Evolutionary conservation across 2,329 filamentous ascomycete species (phyloP).

Genomic region (Zasmidium angulare): DNA sequence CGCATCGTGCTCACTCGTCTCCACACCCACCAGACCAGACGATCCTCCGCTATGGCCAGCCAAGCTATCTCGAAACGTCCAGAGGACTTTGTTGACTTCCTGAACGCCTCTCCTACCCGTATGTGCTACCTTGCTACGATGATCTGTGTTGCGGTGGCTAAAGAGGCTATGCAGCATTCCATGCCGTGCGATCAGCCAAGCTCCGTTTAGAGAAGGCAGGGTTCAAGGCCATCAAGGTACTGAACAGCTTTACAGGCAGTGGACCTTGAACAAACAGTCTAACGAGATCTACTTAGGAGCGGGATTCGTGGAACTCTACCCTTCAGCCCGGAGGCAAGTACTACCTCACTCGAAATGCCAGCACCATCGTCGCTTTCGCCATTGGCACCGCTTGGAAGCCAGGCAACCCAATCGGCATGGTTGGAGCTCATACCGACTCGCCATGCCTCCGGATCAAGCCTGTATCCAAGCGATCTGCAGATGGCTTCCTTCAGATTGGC

Average conservation of each 20-base stretch:
- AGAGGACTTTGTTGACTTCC: constrained; percentile 85
- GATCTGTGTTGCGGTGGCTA: constrained; percentile 5
- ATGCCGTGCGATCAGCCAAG: constrained; percentile 80
- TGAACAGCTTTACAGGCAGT: background rate
- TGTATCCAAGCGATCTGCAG: constrained; percentile 81
- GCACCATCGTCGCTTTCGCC: constrained; percentile 88
- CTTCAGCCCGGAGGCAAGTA: constrained; percentile 89
- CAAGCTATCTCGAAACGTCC: constrained; percentile 53
- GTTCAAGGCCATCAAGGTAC: constrained; percentile 76
- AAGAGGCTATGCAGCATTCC: constrained; percentile 66
- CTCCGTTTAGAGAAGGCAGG: constrained; percentile 76
- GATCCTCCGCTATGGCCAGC: constrained; percentile 30
- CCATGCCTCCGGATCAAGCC: constrained; percentile 91
- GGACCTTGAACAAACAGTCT: background rate
- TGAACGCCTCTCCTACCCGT: constrained; percentile 94
- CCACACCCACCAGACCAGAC: background rate
- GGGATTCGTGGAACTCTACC: constrained; percentile 79
- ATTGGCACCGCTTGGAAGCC: constrained; percentile 89
- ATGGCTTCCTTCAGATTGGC: constrained; percentile 89
- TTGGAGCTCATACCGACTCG: constrained; percentile 95
- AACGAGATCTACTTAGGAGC: constrained; percentile 56
- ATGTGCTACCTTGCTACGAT: constrained; percentile 38
- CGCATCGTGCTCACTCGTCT: background rate
- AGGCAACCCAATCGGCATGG: constrained; percentile 86
- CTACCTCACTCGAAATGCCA: constrained; percentile 90